Percentiles rank a stretch among this genome's conserved stretches.
Evolutionary conservation across 1,284 basidiomycete species (phyloP).

Genomic region (Taiwanofungus camphoratus): DNA sequence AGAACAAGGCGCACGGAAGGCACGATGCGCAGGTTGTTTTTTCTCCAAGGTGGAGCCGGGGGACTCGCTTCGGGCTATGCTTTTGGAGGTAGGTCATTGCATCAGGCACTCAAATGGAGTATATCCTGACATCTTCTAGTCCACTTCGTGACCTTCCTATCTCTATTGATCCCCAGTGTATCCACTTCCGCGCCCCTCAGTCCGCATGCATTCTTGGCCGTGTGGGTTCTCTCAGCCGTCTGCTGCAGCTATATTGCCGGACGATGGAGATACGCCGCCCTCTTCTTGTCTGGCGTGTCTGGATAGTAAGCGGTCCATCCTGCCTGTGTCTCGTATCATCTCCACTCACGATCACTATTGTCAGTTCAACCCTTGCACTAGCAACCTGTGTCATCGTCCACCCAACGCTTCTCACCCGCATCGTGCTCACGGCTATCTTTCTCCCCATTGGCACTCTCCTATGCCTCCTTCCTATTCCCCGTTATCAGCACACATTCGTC

Average conservation of each 20-base stretch:
- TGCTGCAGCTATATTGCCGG: conserved; percentile 42
- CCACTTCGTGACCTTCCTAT: conserved; percentile 53
- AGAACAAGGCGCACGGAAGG: conserved; percentile 23
- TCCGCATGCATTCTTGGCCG: conserved; percentile 46
- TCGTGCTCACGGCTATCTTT: conserved; percentile 44
- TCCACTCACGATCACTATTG: conserved; percentile 4
- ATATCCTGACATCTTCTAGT: conserved; percentile 30
- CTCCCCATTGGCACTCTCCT: conserved; percentile 34
- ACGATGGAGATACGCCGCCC: conserved; percentile 42
- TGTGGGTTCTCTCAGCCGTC: conserved; percentile 51
- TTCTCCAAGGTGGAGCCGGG: conserved; percentile 56
- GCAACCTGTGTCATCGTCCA: conserved; percentile 52
- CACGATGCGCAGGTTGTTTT: conserved; percentile 27
- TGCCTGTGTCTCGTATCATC: conserved; percentile 1
- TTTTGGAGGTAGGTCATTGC: conserved; percentile 48
- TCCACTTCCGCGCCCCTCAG: conserved; percentile 39
- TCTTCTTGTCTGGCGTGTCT: conserved; percentile 39
- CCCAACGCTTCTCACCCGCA: conserved; percentile 50
- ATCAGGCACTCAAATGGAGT: conserved; percentile 5
- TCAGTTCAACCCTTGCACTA: conserved; percentile 46
- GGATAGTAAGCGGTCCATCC: conserved; percentile 42
- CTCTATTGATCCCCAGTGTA: conserved; percentile 49
- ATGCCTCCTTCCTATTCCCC: conserved; percentile 40
- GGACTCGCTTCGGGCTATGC: conserved; percentile 52
- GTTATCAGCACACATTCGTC: conserved; percentile 40